Conservation (phyloP, 352 stramenopile species). For the Globisporangium paroecandrum region DNA sequence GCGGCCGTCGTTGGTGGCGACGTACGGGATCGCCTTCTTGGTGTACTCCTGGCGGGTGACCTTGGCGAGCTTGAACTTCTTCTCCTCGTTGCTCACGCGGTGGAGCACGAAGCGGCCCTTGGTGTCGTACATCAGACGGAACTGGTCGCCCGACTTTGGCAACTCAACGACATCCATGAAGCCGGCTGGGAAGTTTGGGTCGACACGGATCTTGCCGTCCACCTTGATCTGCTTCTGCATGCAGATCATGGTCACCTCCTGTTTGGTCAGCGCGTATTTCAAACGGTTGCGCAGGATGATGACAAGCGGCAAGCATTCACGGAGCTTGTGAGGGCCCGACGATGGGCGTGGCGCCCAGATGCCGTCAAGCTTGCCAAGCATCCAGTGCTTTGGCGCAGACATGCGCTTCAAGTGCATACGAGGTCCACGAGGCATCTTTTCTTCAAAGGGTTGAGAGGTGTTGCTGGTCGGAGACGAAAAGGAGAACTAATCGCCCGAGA, state of each 20-base stretch:
- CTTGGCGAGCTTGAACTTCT: constrained; percentile 98
- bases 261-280: constrained; percentile 99
- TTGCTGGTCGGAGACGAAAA: constrained; percentile 44
- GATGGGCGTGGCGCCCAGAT: constrained; percentile 93
- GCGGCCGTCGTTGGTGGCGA: constrained; percentile 98
- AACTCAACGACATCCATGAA: constrained; percentile 99
- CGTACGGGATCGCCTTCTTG: constrained; percentile 97
- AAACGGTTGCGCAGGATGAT: constrained; percentile 99
- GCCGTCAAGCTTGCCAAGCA: constrained; percentile 89
- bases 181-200: constrained; percentile 97
- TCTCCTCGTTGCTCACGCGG: constrained; percentile 95
- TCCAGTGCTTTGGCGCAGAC: constrained; percentile 86
- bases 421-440: constrained; percentile 79
- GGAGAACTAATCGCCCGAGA: constrained; percentile 39
- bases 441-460: constrained; percentile 13
- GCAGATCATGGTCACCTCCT: constrained; percentile 99
- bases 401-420: constrained; percentile 89
- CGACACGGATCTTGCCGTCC: constrained; percentile 95
- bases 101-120: constrained; percentile 99
- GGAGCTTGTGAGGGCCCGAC: constrained; percentile 97
- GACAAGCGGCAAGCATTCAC: constrained; percentile 97
- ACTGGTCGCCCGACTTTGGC: constrained; percentile 95
- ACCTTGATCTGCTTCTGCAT: constrained; percentile 99
- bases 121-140: constrained; percentile 98
- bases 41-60: constrained; percentile 95